Base-by-base conservation (phyloP, 768 basidiomycete species). In the Sporobolomyces phaffii region DNA sequence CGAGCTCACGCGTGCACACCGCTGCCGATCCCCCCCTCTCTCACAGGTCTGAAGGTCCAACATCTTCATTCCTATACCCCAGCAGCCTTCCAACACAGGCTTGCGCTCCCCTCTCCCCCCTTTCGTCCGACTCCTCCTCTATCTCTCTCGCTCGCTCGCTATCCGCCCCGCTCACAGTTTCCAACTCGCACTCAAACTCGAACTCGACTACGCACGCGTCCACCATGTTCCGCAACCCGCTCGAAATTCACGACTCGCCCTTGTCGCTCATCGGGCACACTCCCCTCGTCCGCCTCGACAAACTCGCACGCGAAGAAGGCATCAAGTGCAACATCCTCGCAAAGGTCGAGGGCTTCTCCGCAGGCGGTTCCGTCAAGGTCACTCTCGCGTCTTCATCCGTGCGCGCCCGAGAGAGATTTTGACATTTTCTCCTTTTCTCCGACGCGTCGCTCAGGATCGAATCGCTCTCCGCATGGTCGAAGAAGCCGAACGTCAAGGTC, bases 301-400 rank as follows among this genome's bases (percentile, higher is more conserved):
- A 85, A 75, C 82, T 96, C 17, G 88, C 90, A 10, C 77, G 81
- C 36, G 81, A 82, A 17, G 82, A 92, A 60, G 88, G 85, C 0
- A 78, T 97, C 31, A 85, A 87, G 76, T 98, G 94, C 79, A 96
- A 94, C 77, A 81, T 99, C 15, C 78, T 94, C 75, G 93, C 83
- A 10, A 97, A 96, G 78, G 82, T 89, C 20, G 94, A 99, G 74
- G 97, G 84, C 76, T 83, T 89, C 75, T 91, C 89, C 24, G 87
- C 86, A 2, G 96, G 94, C 14, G 94, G 94, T 3, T 91, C 89
- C 3, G 88, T 97, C 65, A 99, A 99, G 80, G 94, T 74, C 24
- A n/a, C 54, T n/a, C n/a, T n/a, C n/a, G n/a, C n/a, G n/a, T n/a
- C n/a, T n/a, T n/a, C n/a, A 56, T 22, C 2, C 47, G 26, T 28